Base-by-base conservation (phyloP, 1,284 basidiomycete species). In the Trichosporon sp. region DNA sequence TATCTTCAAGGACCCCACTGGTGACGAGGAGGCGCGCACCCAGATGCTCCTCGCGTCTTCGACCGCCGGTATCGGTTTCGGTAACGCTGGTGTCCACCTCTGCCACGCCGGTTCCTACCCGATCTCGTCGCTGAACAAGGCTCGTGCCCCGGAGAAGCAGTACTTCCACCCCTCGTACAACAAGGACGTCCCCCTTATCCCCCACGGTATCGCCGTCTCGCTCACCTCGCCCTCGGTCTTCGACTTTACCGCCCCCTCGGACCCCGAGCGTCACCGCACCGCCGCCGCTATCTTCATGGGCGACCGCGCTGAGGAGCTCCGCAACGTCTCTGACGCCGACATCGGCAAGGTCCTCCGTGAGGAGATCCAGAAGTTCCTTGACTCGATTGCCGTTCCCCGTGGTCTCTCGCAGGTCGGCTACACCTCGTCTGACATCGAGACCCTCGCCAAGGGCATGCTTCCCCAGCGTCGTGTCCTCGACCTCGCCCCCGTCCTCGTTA, bases 1-100 rank as follows among this genome's bases (percentile, higher is more conserved):
- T 32, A 90, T 98, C 51, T 91, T 92, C 2, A 91, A 90, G 80
- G 90, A 97, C 80, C 88, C 86, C 7, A 87, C 78, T 38, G 79
- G 89, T 70, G 93, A 98, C 81, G 85, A 87, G 59, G 93, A 97
- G 80, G 94, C 96, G 14, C 89, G 93, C 77, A 87, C 88, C 11
- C 92, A 96, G 83, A 98, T 98, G 94, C 89, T 98, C 43, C 76
- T 83, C 35, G 81, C 81, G 10, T 78, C 81, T 19, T 82, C 81
- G n/a, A 81, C 96, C 74, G 95, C 95, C 73, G 96, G 95, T 65
- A 96, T 97, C 71, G 95, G 95, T 0, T 98, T 98, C 78, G 96
- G 96, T 46, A 97, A 96, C 79, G 95, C 86, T 2, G 95, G 95
- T 38, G 94, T 97, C 4, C 94, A 96, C 83, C 84, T 96, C 73